Base-by-base conservation (phyloP, 1,284 basidiomycete genomes). In the Sporisorium exsertum region DNA sequence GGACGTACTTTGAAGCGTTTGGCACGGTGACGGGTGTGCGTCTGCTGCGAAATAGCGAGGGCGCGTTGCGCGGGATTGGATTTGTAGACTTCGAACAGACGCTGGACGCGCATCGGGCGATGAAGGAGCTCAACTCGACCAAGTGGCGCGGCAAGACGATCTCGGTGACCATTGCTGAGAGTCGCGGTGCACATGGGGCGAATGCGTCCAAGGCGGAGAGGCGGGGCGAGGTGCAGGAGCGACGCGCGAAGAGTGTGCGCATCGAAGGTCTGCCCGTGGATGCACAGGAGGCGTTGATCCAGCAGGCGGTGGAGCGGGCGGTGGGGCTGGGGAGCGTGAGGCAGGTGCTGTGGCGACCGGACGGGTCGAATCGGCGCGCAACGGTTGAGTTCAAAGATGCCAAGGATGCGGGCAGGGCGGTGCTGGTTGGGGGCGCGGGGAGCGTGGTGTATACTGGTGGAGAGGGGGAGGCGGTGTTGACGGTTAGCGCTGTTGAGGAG, bases 31-130 rank as follows among this genome's bases (percentile, higher is more conserved):
- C 92, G 79, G 92, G 92, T 13, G 89, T 97, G 33, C 89, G 95
- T 58, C 88, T 98, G 80, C 90, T 91, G 0, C 87, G 89, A 60
- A 92, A 94, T 75, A 89, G 91, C 9, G 89, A 91, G 52, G 91
- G 92, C 0, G 88, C 90, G 42, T 89, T 89, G 43, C 94, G 91
- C 85, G 96, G 97, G 0, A 94, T 94, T 83, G 96, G 94, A 0
- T 99, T 98, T 80, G 89, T 99, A 22, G 95, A 98, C 82, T 98
- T 94, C 84, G 91, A 92, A 0, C 64, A 55, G 7, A 50, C 57
- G 9, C 49, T 85, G 8, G 84, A 85, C 33, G 84, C 84, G 7
- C 72, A 74, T 20, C 58, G 73, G 18, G 82, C 83, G n/a, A 76
- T 84, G 68, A 61, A 64, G 12, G 81, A 81, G 58, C 47, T 81